Evolutionary conservation across 768 basidiomycete genomes (phyloP).

Genomic region (Hirschioporus abietinus): DNA sequence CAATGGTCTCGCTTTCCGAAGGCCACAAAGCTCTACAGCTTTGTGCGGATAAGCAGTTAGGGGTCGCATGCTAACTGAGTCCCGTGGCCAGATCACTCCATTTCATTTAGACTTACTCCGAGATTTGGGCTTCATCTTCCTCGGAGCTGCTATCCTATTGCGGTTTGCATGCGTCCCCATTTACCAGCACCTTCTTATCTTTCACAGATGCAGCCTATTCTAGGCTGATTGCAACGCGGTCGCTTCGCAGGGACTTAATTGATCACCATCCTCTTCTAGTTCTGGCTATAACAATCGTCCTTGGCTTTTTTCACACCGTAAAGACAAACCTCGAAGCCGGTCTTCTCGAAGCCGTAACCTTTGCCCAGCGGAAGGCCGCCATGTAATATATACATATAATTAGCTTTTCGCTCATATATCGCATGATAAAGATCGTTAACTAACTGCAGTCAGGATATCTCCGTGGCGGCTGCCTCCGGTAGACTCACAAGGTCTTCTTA

Average conservation of each 20-base stretch:
- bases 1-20: too few relatives aligned
- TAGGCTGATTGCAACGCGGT: background rate
- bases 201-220: background rate
- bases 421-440: too few relatives aligned
- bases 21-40: too few relatives aligned
- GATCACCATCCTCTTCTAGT: background rate
- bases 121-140: background rate
- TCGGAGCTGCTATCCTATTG: background rate
- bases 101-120: too few relatives aligned
- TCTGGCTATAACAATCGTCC: background rate
- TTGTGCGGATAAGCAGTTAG: too few relatives aligned
- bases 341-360: background rate
- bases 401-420: background rate
- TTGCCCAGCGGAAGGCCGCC: background rate
- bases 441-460: too few relatives aligned
- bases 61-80: too few relatives aligned
- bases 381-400: background rate
- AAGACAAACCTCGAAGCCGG: background rate
- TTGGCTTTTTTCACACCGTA: background rate
- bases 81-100: too few relatives aligned
- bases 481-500: too few relatives aligned
- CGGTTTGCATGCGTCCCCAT: background rate
- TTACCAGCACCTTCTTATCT: background rate
- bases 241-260: background rate
- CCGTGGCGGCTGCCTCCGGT: too few relatives aligned